Conservation (phyloP, 257 asterid species). For the Ligustrum vulgare region DNA sequence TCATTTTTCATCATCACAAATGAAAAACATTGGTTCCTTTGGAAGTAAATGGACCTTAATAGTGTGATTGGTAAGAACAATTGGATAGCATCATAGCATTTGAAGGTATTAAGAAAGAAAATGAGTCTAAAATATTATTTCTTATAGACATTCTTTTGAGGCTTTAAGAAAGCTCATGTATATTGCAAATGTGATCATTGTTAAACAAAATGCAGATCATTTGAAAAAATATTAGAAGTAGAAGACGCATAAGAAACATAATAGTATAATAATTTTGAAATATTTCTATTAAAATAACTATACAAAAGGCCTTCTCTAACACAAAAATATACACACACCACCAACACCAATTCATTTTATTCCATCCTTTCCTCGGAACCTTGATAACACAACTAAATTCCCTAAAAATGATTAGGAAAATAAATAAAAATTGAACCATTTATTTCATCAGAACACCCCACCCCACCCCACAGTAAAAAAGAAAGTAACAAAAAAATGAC, state of each 20-base stretch:
- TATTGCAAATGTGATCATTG: not conserved
- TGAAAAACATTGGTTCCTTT: not conserved
- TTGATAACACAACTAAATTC: not conserved
- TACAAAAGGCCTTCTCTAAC: not conserved
- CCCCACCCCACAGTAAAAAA: not conserved
- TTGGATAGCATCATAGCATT: not conserved
- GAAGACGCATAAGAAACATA: no score
- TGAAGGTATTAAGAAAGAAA: no score
- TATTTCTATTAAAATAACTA: no score
- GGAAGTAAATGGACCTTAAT: not conserved
- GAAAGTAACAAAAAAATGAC: no score
- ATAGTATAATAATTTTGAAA: not conserved
- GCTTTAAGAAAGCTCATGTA: no score
- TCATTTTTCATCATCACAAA: not conserved
- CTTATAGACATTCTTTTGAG: no score
- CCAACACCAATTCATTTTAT: not conserved
- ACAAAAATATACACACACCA: slow-evolving; percentile 5
- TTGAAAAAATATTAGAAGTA: no score
- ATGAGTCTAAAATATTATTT: no score
- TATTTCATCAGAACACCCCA: not conserved
- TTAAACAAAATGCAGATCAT: not conserved
- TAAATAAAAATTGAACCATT: not conserved
- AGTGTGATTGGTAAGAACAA: not conserved
- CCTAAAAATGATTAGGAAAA: not conserved
- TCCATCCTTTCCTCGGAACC: slow-evolving; percentile 1